These are phyloP conservation scores for Astraeus odoratus DNA, from an alignment of 768 basidiomycete genomes.

Conservation along the genomic window DNA sequence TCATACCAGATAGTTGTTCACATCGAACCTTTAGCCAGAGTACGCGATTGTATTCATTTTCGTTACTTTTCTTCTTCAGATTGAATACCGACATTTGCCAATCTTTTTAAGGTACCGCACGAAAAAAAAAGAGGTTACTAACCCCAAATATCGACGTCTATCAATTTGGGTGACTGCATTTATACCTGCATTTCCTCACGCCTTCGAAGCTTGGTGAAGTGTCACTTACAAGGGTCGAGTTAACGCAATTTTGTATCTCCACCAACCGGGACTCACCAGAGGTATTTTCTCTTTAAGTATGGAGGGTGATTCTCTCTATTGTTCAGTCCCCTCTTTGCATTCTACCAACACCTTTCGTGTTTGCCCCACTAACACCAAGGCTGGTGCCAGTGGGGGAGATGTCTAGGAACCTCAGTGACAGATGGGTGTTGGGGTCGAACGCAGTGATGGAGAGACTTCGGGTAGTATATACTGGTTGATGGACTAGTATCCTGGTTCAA, in stretches of 20 bases:
- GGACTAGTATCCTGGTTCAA: too few species aligned
- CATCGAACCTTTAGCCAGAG: too few species aligned
- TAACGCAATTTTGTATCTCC: constrained; percentile 13
- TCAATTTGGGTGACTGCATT: constrained; percentile 26
- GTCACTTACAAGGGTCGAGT: constrained; percentile 23
- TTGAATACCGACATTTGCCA: too few species aligned
- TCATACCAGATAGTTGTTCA: too few species aligned
- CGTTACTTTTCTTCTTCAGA: too few species aligned
- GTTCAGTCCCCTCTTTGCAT: too few species aligned
- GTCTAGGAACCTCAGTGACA: constrained; percentile 35
- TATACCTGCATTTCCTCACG: constrained; percentile 16
- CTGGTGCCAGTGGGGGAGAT: constrained; percentile 39
- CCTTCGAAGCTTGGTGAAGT: constrained; percentile 1
- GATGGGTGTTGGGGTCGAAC: constrained; percentile 11
- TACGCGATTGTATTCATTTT: too few species aligned
- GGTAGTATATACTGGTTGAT: constrained; percentile 32
- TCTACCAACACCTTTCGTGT: constrained; percentile 7
- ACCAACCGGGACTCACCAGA: too few species aligned
- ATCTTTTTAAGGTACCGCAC: too few species aligned
- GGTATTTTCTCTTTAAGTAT: too few species aligned
- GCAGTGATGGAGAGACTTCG: constrained; percentile 24
- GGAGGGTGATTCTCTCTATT: too few species aligned
- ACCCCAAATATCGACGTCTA: constrained; percentile 13
- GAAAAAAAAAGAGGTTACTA: too few species aligned
- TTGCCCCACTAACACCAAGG: constrained; percentile 23